Evolutionary conservation across 306 rosid species (phyloP).

Genomic region (Begonia masoniana): DNA sequence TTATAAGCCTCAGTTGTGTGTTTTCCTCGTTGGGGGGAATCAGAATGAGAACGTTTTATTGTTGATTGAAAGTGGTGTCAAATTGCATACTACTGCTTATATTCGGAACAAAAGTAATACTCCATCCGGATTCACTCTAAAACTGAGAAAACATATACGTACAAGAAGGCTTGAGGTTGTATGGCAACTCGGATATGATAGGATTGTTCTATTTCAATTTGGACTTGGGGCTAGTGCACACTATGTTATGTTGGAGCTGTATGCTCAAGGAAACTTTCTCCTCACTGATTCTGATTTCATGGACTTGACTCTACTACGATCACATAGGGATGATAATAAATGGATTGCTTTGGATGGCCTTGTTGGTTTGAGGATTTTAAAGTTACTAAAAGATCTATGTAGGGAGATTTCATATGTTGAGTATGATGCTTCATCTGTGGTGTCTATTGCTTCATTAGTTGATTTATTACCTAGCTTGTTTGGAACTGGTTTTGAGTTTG

Average conservation of each 20-base stretch:
- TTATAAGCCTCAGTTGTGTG: too few species aligned
- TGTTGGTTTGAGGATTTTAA: too few species aligned
- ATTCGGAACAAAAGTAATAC: conserved; percentile 90
- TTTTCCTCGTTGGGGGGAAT: too few species aligned
- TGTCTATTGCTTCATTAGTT: too few species aligned
- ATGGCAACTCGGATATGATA: conserved; percentile 94
- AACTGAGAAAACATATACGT: conserved; percentile 85
- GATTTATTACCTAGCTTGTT: too few species aligned
- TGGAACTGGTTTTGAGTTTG: too few species aligned
- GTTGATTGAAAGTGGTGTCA: conserved; percentile 85
- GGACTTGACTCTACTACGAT: conserved; percentile 92
- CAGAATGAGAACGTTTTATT: conserved; percentile 87
- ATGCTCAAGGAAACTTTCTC: conserved; percentile 88
- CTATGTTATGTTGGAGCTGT: conserved; percentile 86
- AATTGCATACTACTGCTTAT: conserved; percentile 81
- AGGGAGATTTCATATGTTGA: too few species aligned
- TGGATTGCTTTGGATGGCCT: too few species aligned
- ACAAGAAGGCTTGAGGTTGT: conserved; percentile 96
- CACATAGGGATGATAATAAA: too few species aligned
- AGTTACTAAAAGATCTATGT: too few species aligned
- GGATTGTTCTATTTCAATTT: conserved; percentile 90
- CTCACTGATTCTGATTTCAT: conserved; percentile 70
- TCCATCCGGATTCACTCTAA: conserved; percentile 94
- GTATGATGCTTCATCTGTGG: too few species aligned
- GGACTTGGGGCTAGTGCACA: conserved; percentile 84